These are phyloP conservation scores for Cicer pinnatifidum DNA, from an alignment of 306 rosid genomes.

Conservation along the genomic window DNA sequence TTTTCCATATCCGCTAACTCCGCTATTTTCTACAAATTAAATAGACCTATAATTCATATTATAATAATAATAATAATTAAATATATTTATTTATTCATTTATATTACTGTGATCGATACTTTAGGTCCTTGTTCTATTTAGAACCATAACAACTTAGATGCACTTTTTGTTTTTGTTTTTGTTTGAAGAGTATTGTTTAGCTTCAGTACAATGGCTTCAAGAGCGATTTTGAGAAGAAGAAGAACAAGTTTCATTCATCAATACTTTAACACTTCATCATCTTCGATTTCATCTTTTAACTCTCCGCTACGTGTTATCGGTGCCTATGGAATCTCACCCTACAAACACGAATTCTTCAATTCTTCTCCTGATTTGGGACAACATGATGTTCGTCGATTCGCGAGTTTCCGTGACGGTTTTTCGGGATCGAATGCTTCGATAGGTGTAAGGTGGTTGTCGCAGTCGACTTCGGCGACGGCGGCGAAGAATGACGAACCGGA, in stretches of 20 bases:
- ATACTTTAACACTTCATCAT: conserved; percentile 41
- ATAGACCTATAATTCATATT: too few relatives aligned
- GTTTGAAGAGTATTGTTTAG: conserved; percentile 6
- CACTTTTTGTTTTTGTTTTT: neutral
- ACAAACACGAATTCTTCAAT: conserved; percentile 31
- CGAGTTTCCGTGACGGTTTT: conserved; percentile 39
- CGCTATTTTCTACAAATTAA: neutral
- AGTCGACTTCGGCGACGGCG: conserved; percentile 45
- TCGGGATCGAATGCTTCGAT: conserved; percentile 35
- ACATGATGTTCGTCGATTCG: conserved; percentile 23
- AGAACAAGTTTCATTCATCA: conserved; percentile 44
- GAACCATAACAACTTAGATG: conserved; percentile 27
- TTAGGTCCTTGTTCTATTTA: neutral
- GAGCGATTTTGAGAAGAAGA: conserved; percentile 65
- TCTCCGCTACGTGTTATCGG: conserved; percentile 40
- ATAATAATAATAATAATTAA: too few relatives aligned
- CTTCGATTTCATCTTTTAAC: conserved; percentile 49
- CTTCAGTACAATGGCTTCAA: conserved; percentile 59
- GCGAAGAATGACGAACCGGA: conserved; percentile 55
- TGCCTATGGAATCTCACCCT: conserved; percentile 23
- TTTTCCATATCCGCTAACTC: neutral
- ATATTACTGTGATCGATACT: conserved; percentile 5
- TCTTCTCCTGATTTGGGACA: conserved; percentile 43
- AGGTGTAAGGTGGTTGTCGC: conserved; percentile 54
- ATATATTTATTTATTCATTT: neutral